Conservation (phyloP, 2,329 filamentous ascomycete genomes). For the Xylariaceae sp. region DNA sequence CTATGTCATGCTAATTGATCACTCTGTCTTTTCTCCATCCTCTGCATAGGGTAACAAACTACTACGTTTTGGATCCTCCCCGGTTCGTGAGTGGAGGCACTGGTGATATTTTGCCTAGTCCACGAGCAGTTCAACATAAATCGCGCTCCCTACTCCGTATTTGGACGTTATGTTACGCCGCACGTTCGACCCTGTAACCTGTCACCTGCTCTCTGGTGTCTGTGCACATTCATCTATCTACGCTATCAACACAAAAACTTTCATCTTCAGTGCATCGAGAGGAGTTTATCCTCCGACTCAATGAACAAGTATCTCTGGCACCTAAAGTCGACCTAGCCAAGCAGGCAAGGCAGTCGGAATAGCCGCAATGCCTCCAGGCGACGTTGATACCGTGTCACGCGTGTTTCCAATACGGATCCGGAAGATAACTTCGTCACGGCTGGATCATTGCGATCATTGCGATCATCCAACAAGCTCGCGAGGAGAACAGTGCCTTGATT, state of each 20-base stretch:
- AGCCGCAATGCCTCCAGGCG: too few species aligned
- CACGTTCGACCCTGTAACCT: neutral
- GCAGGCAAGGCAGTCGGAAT: too few species aligned
- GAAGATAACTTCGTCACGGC: neutral
- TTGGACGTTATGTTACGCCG: slow-evolving; percentile 8
- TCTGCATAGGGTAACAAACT: neutral
- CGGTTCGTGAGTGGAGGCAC: neutral
- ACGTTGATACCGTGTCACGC: too few species aligned
- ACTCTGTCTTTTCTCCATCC: neutral
- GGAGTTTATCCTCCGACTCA: too few species aligned
- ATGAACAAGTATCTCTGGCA: too few species aligned
- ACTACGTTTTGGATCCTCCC: neutral
- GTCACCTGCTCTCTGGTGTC: slow-evolving; percentile 13
- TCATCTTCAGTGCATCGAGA: neutral
- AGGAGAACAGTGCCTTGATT: neutral
- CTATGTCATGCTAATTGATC: neutral
- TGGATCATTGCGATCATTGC: neutral
- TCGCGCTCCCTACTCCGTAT: slow-evolving; percentile 20
- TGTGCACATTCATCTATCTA: slow-evolving; percentile 15
- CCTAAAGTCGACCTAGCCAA: too few species aligned
- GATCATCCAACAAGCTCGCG: neutral
- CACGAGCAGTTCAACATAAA: too few species aligned
- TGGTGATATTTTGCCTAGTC: neutral
- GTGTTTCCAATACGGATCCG: too few species aligned
- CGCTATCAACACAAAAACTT: neutral